Conservation (phyloP, 169 alveolate species). For the Plasmodium vivax region DNA sequence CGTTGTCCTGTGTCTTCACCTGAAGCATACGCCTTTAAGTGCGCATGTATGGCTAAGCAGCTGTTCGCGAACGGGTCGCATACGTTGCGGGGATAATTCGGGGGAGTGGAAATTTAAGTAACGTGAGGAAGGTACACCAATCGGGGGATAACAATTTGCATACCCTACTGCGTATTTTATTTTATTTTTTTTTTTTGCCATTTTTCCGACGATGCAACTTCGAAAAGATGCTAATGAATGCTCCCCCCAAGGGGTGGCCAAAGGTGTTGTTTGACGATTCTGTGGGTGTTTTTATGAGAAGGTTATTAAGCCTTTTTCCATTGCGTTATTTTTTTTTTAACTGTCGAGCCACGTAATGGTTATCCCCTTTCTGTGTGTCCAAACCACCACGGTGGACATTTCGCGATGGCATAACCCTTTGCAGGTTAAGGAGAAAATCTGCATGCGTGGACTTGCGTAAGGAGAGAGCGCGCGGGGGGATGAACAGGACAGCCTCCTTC, state of each 20-base stretch:
- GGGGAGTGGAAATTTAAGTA: not conserved
- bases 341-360: not conserved
- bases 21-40: not conserved
- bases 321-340: not conserved
- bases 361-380: not conserved
- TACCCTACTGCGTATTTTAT: not conserved
- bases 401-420: not conserved
- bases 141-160: not conserved
- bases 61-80: not conserved
- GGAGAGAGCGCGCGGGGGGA: not conserved
- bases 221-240: not conserved
- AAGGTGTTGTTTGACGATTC: not conserved
- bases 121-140: not conserved
- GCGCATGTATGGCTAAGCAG: not conserved
- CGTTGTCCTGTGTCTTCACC: not conserved
- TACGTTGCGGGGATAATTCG: not conserved
- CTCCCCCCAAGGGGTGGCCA: not conserved
- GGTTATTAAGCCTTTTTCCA: not conserved
- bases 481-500: not conserved
- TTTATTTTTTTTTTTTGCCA: not conserved
- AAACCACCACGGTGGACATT: not conserved
- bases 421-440: constrained; percentile 7
- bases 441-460: not conserved
- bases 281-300: not conserved
- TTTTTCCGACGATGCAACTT: not conserved